These are phyloP conservation scores for Calendula officinalis DNA, from an alignment of 129 eudicot species.

Conservation along the genomic window DNA sequence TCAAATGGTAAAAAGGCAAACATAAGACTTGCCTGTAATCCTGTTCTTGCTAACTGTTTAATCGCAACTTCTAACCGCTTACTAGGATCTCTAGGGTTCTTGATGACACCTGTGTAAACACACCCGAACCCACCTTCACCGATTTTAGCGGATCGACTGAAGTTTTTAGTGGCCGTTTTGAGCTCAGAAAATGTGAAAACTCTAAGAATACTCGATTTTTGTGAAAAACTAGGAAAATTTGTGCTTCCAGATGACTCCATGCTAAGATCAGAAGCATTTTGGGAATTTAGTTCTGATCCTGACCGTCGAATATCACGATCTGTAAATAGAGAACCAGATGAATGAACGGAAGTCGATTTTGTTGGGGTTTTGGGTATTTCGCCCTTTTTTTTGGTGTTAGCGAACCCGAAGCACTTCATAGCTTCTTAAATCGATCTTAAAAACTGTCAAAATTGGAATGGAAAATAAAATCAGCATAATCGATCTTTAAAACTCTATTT, in stretches of 20 bases:
- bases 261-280: constrained; percentile 59
- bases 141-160: constrained; percentile 62
- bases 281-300: constrained; percentile 63
- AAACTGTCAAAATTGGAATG: constrained; percentile 22
- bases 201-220: constrained; percentile 59
- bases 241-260: constrained; percentile 51
- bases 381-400: constrained; percentile 40
- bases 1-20: background rate
- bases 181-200: constrained; percentile 77
- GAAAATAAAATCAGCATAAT: constrained; percentile 10
- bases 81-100: constrained; percentile 50
- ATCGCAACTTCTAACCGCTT: constrained; percentile 65
- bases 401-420: constrained; percentile 63
- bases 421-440: constrained; percentile 28
- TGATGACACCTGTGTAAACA: constrained; percentile 66
- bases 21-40: constrained; percentile 65
- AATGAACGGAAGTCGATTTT: constrained; percentile 39
- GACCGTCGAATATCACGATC: constrained; percentile 56
- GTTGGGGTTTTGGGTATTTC: constrained; percentile 44
- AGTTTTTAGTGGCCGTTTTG: constrained; percentile 67
- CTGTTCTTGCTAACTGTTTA: constrained; percentile 78
- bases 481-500: background rate
- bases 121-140: constrained; percentile 99
- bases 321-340: constrained; percentile 43
- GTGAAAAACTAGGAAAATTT: constrained; percentile 53